Evolutionary conservation across 2,329 filamentous ascomycete genomes (phyloP).

Genomic region (Fusarium sacchari): DNA sequence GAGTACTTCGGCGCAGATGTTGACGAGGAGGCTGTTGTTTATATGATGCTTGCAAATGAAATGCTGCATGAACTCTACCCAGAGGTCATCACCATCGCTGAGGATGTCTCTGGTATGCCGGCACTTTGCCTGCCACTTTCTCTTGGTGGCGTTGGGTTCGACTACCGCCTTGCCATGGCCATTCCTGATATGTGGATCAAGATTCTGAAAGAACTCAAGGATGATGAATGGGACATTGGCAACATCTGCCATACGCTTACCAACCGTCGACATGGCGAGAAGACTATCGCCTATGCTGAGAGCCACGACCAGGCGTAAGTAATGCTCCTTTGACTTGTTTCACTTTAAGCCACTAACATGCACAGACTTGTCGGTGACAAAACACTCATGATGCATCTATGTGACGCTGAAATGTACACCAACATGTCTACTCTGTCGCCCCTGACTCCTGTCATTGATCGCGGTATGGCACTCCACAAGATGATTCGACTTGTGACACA

Average conservation of each 20-base stretch:
- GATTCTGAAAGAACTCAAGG: conserved; percentile 91
- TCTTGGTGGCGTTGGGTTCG: conserved; percentile 92
- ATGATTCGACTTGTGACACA: conserved; percentile 97
- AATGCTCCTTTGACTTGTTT: conserved; percentile 5
- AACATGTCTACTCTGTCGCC: conserved; percentile 90
- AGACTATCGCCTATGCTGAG: conserved; percentile 97
- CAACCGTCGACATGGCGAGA: conserved; percentile 93
- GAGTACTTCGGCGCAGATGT: conserved; percentile 93
- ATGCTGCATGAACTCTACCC: conserved; percentile 93
- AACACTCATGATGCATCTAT: conserved; percentile 96
- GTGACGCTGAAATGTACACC: conserved; percentile 96
- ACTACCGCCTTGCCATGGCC: conserved; percentile 97
- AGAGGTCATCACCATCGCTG: conserved; percentile 87
- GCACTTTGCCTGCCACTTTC: conserved; percentile 89
- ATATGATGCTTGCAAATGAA: conserved; percentile 96
- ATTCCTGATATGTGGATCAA: conserved; percentile 99
- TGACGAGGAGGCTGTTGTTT: conserved; percentile 93
- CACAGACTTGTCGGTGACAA: conserved; percentile 92
- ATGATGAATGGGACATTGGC: conserved; percentile 91
- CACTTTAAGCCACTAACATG: conserved; percentile 36
- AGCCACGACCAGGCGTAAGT: conserved; percentile 97
- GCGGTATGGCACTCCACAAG: conserved; percentile 94
- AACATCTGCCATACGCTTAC: conserved; percentile 87
- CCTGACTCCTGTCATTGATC: conserved; percentile 88
- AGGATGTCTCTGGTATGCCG: conserved; percentile 98